phyloP scores from a whole-genome alignment of 1,139 yeast genomes.

The Candida sp. region DNA sequence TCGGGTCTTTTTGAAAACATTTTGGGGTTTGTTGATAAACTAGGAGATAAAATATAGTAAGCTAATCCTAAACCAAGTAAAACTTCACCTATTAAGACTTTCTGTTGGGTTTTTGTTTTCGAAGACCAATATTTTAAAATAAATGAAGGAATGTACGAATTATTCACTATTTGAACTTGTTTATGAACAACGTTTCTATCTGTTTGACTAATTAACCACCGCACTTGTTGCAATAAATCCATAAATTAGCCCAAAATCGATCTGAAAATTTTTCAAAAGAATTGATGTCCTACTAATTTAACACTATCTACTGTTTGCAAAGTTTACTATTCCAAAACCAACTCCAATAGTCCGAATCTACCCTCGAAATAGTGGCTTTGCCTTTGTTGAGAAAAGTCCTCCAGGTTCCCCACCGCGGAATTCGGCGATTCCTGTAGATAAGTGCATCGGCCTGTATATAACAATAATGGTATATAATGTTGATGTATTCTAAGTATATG shows the following conservation, averaged over 20 bases:
- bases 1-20: constrained; percentile 63
- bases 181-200: constrained; percentile 4
- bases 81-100: constrained; percentile 6
- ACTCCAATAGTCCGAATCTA: too few relatives aligned
- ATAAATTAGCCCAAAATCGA: background rate
- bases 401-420: too few relatives aligned
- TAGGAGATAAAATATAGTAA: constrained; percentile 23
- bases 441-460: too few relatives aligned
- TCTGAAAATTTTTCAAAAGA: background rate
- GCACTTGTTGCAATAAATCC: constrained; percentile 9
- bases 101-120: constrained; percentile 8
- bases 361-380: too few relatives aligned
- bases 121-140: constrained; percentile 8
- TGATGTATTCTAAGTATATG: too few relatives aligned
- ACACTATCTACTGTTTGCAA: background rate
- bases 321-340: too few relatives aligned
- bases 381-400: too few relatives aligned
- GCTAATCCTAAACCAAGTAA: constrained; percentile 10
- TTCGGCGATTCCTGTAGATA: too few relatives aligned
- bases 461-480: too few relatives aligned
- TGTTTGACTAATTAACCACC: constrained; percentile 9
- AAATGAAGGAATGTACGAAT: constrained; percentile 6
- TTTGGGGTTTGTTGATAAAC: constrained; percentile 10
- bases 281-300: background rate
- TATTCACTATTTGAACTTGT: background rate